A percentile compares a stretch with the other conserved stretches of the same genome.
These are phyloP conservation scores for Chalciporus chontae DNA, from an alignment of 768 basidiomycete genomes.

Conservation along the genomic window DNA sequence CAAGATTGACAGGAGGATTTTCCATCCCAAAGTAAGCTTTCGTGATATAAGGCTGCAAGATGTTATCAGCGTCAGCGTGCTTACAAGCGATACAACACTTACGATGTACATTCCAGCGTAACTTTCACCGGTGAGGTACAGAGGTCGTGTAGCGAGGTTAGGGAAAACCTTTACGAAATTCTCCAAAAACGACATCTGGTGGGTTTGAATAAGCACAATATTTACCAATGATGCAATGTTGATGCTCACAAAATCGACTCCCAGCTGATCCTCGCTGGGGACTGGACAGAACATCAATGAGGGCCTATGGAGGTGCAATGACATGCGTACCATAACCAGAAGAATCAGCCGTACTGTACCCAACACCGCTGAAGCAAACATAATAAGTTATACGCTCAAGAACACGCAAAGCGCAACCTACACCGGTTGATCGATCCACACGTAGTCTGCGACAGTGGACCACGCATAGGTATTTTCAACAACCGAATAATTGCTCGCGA, in stretches of 20 bases:
- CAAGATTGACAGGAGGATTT: constrained; percentile 62
- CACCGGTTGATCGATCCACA: constrained; percentile 75
- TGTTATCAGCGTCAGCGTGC: too few relatives aligned
- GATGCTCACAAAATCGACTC: constrained; percentile 38
- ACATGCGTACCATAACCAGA: constrained; percentile 49
- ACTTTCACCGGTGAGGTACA: constrained; percentile 70
- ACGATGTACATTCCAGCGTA: constrained; percentile 72
- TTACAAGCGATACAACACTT: constrained; percentile 17
- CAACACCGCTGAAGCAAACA: constrained; percentile 45
- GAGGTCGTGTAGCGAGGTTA: constrained; percentile 57
- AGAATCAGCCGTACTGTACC: constrained; percentile 59
- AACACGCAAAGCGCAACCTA: constrained; percentile 13
- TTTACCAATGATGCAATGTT: not conserved
- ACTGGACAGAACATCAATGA: constrained; percentile 31
- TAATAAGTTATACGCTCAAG: not conserved
- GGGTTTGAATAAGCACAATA: constrained; percentile 29
- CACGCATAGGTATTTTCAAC: constrained; percentile 53
- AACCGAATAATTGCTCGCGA: constrained; percentile 47
- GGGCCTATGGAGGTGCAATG: not conserved
- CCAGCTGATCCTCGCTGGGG: constrained; percentile 62
- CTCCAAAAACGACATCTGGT: constrained; percentile 66
- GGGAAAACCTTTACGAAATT: constrained; percentile 77
- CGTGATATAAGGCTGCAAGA: constrained; percentile 66
- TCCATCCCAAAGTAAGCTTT: constrained; percentile 61
- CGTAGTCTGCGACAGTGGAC: constrained; percentile 52